Conservation (phyloP, 2,329 filamentous ascomycete genomes). For the Neonectria coccinea region DNA sequence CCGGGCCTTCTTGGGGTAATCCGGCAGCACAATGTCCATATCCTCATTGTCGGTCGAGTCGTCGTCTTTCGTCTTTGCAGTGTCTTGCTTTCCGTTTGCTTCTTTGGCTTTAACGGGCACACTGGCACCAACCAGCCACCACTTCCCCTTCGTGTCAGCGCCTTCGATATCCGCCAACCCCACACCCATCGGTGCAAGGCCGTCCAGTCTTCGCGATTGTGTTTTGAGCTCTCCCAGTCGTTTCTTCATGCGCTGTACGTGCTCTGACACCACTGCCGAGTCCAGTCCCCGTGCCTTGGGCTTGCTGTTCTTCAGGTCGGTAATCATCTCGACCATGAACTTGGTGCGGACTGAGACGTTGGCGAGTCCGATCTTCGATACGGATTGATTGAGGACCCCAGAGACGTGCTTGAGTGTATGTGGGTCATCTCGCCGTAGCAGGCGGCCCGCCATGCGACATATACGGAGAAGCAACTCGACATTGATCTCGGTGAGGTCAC, state of each 20-base stretch:
- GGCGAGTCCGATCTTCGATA: conserved; percentile 73
- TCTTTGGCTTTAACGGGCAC: conserved; percentile 66
- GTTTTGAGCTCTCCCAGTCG: conserved; percentile 81
- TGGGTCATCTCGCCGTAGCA: conserved; percentile 89
- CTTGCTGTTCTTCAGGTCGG: conserved; percentile 93
- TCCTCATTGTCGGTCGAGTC: conserved; percentile 58
- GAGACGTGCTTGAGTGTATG: conserved; percentile 91
- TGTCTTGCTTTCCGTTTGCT: conserved; percentile 34
- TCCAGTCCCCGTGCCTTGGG: conserved; percentile 80
- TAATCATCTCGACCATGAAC: conserved; percentile 98
- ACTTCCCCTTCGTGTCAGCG: conserved; percentile 89
- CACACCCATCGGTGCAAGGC: conserved; percentile 84
- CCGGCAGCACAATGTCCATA: conserved; percentile 66
- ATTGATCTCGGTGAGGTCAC: conserved; percentile 82
- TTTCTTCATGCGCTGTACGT: conserved; percentile 90
- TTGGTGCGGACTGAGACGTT: conserved; percentile 88
- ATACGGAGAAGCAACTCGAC: conserved; percentile 89
- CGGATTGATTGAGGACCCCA: conserved; percentile 77
- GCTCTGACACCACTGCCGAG: conserved; percentile 80
- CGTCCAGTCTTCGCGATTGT: conserved; percentile 69
- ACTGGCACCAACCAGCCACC: conserved; percentile 98
- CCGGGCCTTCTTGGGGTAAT: conserved; percentile 78
- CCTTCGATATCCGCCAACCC: conserved; percentile 85
- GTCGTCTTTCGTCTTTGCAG: conserved; percentile 46
- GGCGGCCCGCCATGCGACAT: conserved; percentile 83